A percentile compares a stretch with the other conserved stretches of the same genome.
Evolutionary conservation across 2,329 filamentous ascomycete species (phyloP).

Genomic region (Amesomyces nigricolor): DNA sequence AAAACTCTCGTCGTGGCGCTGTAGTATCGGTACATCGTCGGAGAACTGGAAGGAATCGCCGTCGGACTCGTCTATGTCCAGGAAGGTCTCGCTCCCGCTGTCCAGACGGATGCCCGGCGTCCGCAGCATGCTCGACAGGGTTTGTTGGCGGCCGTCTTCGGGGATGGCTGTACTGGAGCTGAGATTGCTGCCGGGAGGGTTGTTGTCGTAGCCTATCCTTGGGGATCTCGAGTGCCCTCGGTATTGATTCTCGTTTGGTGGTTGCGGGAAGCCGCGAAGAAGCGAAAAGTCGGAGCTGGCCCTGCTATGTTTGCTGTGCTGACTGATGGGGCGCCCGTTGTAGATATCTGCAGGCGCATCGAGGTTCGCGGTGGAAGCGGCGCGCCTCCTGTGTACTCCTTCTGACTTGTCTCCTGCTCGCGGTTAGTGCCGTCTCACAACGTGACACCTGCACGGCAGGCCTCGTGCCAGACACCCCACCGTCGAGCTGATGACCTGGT

Average conservation of each 20-base stretch:
- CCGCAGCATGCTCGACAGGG: conserved; percentile 45
- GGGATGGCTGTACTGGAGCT: conserved; percentile 34
- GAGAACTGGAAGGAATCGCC: conserved; percentile 60
- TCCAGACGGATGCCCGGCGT: conserved; percentile 50
- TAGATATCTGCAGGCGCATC: conserved; percentile 48
- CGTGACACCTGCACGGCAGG: not conserved
- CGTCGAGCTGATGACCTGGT: not conserved
- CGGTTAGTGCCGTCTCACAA: conserved; percentile 19
- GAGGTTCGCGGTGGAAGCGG: conserved; percentile 57
- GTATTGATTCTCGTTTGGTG: conserved; percentile 40
- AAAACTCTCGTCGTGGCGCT: conserved; percentile 59
- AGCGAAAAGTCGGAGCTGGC: conserved; percentile 66
- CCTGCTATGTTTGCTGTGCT: conserved; percentile 61
- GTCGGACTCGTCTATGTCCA: conserved; percentile 66
- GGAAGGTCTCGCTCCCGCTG: conserved; percentile 48
- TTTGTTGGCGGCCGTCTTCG: conserved; percentile 43
- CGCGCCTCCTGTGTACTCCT: conserved; percentile 46
- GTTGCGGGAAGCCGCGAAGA: conserved; percentile 47
- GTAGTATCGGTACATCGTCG: conserved; percentile 61
- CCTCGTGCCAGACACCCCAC: not conserved
- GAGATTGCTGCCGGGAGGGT: conserved; percentile 29
- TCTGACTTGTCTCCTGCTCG: conserved; percentile 37
- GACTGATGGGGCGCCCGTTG: conserved; percentile 49
- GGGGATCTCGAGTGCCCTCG: conserved; percentile 42
- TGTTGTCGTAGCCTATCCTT: conserved; percentile 41